Percentiles rank a stretch among this genome's conserved stretches.
Conservation (phyloP, 148 eudicot genomes). For the Rhododendron kiyosumense region DNA sequence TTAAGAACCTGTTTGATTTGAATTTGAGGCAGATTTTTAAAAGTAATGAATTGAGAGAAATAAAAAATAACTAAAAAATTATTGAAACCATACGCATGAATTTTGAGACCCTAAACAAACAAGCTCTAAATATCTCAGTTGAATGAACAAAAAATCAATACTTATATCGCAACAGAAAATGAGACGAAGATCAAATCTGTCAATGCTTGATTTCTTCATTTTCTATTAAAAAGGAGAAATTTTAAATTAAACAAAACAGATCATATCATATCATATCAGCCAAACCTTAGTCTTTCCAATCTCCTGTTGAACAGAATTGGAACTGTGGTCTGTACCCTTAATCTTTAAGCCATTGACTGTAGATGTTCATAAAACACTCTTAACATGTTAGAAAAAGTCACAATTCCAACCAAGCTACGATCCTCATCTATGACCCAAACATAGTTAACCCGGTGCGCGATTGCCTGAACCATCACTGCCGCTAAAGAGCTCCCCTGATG, state of each 20-base stretch:
- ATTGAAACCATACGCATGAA: too few relatives aligned
- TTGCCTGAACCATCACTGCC: constrained; percentile 86
- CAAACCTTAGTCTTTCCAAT: too few relatives aligned
- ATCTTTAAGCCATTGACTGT: constrained; percentile 27
- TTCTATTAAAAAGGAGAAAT: neutral
- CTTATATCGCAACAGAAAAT: neutral
- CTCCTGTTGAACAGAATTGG: neutral
- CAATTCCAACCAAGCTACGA: constrained; percentile 51
- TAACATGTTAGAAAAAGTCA: constrained; percentile 61
- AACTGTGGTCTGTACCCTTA: neutral
- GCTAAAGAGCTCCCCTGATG: constrained; percentile 67
- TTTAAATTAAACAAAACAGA: neutral
- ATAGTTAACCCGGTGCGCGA: constrained; percentile 70
- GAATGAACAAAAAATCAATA: neutral
- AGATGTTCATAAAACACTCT: constrained; percentile 53
- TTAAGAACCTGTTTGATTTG: neutral
- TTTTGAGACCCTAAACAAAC: too few relatives aligned
- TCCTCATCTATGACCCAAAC: constrained; percentile 84
- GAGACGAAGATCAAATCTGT: neutral
- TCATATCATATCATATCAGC: neutral
- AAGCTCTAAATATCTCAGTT: too few relatives aligned
- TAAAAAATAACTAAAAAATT: too few relatives aligned
- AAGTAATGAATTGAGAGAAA: too few relatives aligned
- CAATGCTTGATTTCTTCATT: neutral
- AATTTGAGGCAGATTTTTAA: too few relatives aligned